A percentile compares a stretch with the other conserved stretches of the same genome.
Evolutionary conservation across 169 alveolate species (phyloP).

Genomic region (Plasmodium yoelii): DNA sequence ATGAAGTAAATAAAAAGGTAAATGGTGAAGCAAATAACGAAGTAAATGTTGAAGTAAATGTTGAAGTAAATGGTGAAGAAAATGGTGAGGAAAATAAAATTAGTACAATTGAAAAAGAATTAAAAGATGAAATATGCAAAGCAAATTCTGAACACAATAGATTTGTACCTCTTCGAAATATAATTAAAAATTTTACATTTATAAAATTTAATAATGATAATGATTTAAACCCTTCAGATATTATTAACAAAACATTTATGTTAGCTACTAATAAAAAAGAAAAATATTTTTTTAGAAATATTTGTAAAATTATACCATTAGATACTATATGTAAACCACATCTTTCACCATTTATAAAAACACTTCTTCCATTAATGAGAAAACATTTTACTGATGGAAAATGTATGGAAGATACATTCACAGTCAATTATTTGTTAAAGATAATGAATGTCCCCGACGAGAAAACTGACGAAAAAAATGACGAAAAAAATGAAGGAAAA

Average conservation of each 20-base stretch:
- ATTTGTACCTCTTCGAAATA: slow-evolving; percentile 82
- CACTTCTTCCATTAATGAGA: slow-evolving; percentile 30
- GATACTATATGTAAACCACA: slow-evolving; percentile 84
- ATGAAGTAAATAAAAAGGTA: slow-evolving; percentile 4
- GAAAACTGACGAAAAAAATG: slow-evolving; percentile 2
- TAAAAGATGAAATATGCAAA: slow-evolving; percentile 71
- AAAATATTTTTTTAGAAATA: slow-evolving; percentile 70
- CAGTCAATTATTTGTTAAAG: slow-evolving; percentile 9
- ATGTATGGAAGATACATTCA: slow-evolving; percentile 28
- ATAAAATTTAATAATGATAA: slow-evolving; percentile 78
- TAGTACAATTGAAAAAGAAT: slow-evolving; percentile 74
- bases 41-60: background rate
- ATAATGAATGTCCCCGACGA: slow-evolving; percentile 29
- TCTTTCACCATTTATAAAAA: slow-evolving; percentile 50
- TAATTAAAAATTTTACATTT: slow-evolving; percentile 77
- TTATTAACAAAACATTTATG: slow-evolving; percentile 76
- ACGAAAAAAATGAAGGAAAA: background rate
- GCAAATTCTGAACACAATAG: slow-evolving; percentile 77
- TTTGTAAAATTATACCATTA: slow-evolving; percentile 82
- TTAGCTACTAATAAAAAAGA: slow-evolving; percentile 42
- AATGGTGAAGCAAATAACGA: slow-evolving; percentile 12
- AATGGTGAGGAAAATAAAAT: slow-evolving; percentile 10
- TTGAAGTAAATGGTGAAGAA: background rate
- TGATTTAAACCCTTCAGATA: slow-evolving; percentile 80
- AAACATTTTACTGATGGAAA: slow-evolving; percentile 19